A percentile compares a stretch with the other conserved stretches of the same genome.
Conservation (phyloP, 805 yeast genomes). For the Starmerella floris region DNA sequence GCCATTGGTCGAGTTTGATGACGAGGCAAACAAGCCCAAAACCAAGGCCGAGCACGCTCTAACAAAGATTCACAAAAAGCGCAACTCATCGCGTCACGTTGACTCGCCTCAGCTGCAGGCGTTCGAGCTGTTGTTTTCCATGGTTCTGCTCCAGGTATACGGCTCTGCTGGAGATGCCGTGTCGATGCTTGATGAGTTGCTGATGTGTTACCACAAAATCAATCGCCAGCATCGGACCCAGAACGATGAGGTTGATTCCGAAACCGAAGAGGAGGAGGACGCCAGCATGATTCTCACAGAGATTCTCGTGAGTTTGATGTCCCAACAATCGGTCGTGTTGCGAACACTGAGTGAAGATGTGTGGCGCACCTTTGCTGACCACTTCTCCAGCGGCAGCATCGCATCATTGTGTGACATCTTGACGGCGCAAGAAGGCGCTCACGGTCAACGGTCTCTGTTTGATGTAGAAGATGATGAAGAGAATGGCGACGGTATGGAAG, state of each 20-base stretch:
- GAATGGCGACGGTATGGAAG: conserved; percentile 28
- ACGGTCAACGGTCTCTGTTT: conserved; percentile 66
- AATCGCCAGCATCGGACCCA: conserved; percentile 28
- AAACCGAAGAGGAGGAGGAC: conserved; percentile 31
- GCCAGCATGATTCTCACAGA: conserved; percentile 42
- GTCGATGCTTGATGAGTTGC: conserved; percentile 58
- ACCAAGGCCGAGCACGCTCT: conserved; percentile 39
- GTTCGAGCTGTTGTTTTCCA: conserved; percentile 64
- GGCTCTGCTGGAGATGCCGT: conserved; percentile 63
- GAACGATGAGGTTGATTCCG: conserved; percentile 23
- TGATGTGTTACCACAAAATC: conserved; percentile 40
- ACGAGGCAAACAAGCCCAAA: conserved; percentile 39
- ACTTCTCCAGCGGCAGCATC: conserved; percentile 36
- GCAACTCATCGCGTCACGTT: conserved; percentile 28
- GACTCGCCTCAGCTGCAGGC: conserved; percentile 39
- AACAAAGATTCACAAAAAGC: conserved; percentile 31
- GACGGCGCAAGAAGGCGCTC: conserved; percentile 58
- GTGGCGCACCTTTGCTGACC: conserved; percentile 43
- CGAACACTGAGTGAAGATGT: conserved; percentile 43
- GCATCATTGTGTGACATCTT: conserved; percentile 42
- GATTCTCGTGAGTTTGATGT: conserved; percentile 42
- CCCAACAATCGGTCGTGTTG: conserved; percentile 45
- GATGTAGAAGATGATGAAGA: conserved; percentile 44
- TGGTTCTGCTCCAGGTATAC: conserved; percentile 64
- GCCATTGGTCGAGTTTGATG: conserved; percentile 40